These are phyloP conservation scores for Cryptosporidium bovis DNA, from an alignment of 169 alveolate species.

Conservation along the genomic window DNA sequence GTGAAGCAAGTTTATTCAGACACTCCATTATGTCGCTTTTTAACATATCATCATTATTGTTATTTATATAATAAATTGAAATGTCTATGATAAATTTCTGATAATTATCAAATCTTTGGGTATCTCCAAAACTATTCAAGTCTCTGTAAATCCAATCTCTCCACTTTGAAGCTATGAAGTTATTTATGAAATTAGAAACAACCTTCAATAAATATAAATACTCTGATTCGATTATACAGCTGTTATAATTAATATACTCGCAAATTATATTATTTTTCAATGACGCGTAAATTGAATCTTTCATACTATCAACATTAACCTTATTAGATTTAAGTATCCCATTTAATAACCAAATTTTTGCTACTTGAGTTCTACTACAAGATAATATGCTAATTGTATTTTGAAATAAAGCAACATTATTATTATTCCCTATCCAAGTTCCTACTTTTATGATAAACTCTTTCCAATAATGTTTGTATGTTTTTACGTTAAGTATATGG, in stretches of 20 bases:
- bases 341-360: slow-evolving; percentile 26
- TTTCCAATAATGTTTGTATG: slow-evolving; percentile 25
- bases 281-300: neutral
- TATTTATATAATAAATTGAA: slow-evolving; percentile 2
- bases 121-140: neutral
- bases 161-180: neutral
- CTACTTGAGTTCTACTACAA: neutral
- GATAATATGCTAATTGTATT: slow-evolving; percentile 9
- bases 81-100: slow-evolving; percentile 29
- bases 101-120: neutral
- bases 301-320: neutral
- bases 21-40: slow-evolving; percentile 7
- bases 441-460: slow-evolving; percentile 7
- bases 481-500: neutral
- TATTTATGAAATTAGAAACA: slow-evolving; percentile 4
- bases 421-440: slow-evolving; percentile 16
- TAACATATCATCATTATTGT: slow-evolving; percentile 4
- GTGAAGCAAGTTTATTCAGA: neutral
- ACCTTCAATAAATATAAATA: neutral
- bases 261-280: neutral
- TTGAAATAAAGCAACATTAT: neutral
- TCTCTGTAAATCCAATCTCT: slow-evolving; percentile 12
- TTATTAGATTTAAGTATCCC: slow-evolving; percentile 7
- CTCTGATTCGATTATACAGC: slow-evolving; percentile 3
- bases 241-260: neutral